Base-by-base conservation (phyloP, 805 yeast species). In the Saccharomycopsis sp. region DNA sequence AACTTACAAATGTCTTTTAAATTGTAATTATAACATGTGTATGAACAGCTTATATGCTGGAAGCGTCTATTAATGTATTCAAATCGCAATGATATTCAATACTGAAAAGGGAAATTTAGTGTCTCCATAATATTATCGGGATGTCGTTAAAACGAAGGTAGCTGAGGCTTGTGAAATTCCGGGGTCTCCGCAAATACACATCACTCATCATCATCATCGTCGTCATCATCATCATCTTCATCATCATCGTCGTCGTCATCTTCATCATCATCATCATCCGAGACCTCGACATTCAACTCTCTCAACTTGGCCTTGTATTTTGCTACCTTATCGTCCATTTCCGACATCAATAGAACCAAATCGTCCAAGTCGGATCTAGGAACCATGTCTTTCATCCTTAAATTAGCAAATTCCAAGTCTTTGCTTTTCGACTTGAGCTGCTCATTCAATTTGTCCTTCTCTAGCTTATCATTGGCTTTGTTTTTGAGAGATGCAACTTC, bases 291-390 rank as follows among this genome's bases (percentile, higher is more conserved):
- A 2, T 82, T 82, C 24, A 79, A 65, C 1, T 65, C 68, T 53
- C 69, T 71, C 57, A 84, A 71, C 53, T 69, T 70, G 21, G 67
- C 63, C 67, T 81, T 82, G 67, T 83, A 79, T 58, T 72, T 72
- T 46, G 73, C 70, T 50, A 75, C 75, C 59, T 76, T 77, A 47
- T 82, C 87, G 56, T 85, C 89, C 66, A 85, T 71, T 46, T 84
- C 89, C 9, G 84, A 76, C 72, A 87, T 77, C 24, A 86, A 68
- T 24, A 84, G 70, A 78, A 85, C 75, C 63, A 85, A 68, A 63
- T 84, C 89, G 61, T 85, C 90, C 21, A 81, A 66, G 20, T 82
- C 87, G 1, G 78, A 63, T 62, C 75, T 74, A 1, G 81, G 76
- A 5, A 78, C 82, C 51, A 58, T 46, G 15, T 58, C 57, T 20